Percentiles rank a stretch among this genome's conserved stretches.
Evolutionary conservation across 225 moss, liverwort and hornwort genomes (phyloP).

Genomic region (Marchantia polymorpha): DNA sequence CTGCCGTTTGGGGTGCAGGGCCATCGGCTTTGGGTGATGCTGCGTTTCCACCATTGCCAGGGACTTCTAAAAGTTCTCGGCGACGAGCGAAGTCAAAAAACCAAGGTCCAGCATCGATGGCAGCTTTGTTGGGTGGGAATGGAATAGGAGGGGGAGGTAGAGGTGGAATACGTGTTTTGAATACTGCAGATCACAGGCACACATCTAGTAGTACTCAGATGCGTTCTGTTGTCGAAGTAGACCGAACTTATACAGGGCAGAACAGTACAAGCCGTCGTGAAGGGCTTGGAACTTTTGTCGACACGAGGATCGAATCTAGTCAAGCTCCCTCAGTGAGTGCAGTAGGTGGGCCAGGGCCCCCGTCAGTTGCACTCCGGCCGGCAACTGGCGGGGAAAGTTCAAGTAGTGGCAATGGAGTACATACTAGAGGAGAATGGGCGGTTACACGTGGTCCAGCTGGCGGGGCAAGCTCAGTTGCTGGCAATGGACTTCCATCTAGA

Average conservation of each 20-base stretch:
- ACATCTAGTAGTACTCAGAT: slow-evolving; percentile 38
- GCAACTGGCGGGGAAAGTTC: slow-evolving; percentile 44
- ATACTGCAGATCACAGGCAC: slow-evolving; percentile 52
- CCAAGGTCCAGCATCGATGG: slow-evolving; percentile 69
- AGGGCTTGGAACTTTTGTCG: slow-evolving; percentile 36
- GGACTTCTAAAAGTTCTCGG: slow-evolving; percentile 55
- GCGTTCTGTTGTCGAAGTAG: slow-evolving; percentile 22
- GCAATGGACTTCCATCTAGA: slow-evolving; percentile 12
- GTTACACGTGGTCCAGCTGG: slow-evolving; percentile 33
- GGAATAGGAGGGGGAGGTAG: slow-evolving; percentile 39
- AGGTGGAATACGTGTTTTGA: slow-evolving; percentile 62
- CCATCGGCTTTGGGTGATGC: slow-evolving; percentile 71
- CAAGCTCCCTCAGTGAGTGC: slow-evolving; percentile 39
- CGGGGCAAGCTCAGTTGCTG: slow-evolving; percentile 37
- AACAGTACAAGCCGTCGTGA: slow-evolving; percentile 38
- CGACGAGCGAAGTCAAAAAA: slow-evolving; percentile 65
- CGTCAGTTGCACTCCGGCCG: slow-evolving; percentile 38
- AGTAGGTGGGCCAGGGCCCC: slow-evolving; percentile 41
- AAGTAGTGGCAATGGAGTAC: slow-evolving; percentile 29
- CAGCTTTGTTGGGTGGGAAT: slow-evolving; percentile 61
- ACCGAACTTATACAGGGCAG: not conserved
- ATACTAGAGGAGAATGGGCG: slow-evolving; percentile 7
- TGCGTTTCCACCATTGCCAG: slow-evolving; percentile 93
- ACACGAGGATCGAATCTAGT: slow-evolving; percentile 35
- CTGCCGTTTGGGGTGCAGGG: slow-evolving; percentile 80